These are phyloP conservation scores for Coniochaeta ligniaria DNA, from an alignment of 2,329 filamentous ascomycete genomes.

Conservation along the genomic window DNA sequence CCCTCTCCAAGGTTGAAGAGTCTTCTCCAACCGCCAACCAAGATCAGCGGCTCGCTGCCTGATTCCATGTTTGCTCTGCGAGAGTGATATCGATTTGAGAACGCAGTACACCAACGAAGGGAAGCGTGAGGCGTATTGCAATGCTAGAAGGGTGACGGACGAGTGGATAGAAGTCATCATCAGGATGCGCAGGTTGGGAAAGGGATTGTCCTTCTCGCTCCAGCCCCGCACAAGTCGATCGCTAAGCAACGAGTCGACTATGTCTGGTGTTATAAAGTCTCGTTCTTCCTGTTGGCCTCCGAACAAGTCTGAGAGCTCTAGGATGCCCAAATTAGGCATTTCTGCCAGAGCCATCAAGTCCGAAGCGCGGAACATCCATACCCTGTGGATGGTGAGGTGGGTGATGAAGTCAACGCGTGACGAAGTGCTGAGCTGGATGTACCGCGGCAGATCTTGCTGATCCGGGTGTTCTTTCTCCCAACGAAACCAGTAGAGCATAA, in stretches of 20 bases:
- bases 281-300: no score
- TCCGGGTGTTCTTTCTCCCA: neutral
- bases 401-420: conserved; percentile 27
- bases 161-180: conserved; percentile 33
- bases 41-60: neutral
- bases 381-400: conserved; percentile 30
- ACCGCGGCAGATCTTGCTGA: neutral
- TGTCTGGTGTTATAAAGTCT: neutral
- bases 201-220: conserved; percentile 31
- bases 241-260: conserved; percentile 17
- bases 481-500: neutral
- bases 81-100: neutral
- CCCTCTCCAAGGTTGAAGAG: neutral
- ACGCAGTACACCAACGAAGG: conserved; percentile 36
- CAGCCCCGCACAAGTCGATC: conserved; percentile 40
- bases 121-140: conserved; percentile 33
- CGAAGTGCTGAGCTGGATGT: neutral
- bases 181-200: conserved; percentile 39
- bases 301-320: conserved; percentile 4
- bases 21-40: neutral
- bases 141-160: neutral
- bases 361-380: conserved; percentile 20
- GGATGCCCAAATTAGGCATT: conserved; percentile 5
- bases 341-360: conserved; percentile 9
- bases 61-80: neutral